Base-by-base conservation (phyloP, 805 yeast species). In the Pichia gijzeniarum region DNA sequence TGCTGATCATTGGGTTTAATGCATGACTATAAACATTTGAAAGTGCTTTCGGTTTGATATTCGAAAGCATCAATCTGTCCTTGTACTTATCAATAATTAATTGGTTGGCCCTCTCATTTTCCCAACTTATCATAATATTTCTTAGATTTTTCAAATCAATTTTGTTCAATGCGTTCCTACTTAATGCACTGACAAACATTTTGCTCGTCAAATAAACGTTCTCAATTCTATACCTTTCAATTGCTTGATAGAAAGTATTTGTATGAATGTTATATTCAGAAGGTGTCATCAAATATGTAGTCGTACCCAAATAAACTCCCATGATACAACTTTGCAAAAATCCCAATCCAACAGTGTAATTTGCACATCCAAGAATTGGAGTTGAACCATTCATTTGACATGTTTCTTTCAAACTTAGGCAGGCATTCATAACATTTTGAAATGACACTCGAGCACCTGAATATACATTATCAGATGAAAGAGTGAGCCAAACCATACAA, bases 321-420 rank as follows among this genome's bases (percentile, higher is more conserved):
- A 93, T 61, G 32, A 90, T 64, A 44, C 80, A 80, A n/a, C 95
- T 75, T 61, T 88, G 91, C 22, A 93, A 66, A 59, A 93, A 90
- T 0, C 99, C 99, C 22, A 91, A 63, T 0, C 97, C 97, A 2
- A 75, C 65, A 1, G 87, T 77, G 53, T 90, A 91, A 37, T 95
- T 77, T 8, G 87, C 95, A 62, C 96, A 81, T 0, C 96, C 95
- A 35, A 91, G 71, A 6, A 93, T 70, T 0, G 96, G 82, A 35
- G 79, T 76, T 30, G 76, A 73, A 34, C 85, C 75, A 13, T 82
- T 73, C 65, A 93, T 71, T 49, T 87, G 91, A 57, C 96, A 86
- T 0, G 98, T 91, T 59, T 91, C 97, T 55, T 93, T 91, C 58
- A 88, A 74, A 18, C 86, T 85, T 56, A 90, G 88, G 63, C 97